These are phyloP conservation scores for Claviceps sp. DNA, from an alignment of 2,329 filamentous ascomycete species.

Conservation along the genomic window DNA sequence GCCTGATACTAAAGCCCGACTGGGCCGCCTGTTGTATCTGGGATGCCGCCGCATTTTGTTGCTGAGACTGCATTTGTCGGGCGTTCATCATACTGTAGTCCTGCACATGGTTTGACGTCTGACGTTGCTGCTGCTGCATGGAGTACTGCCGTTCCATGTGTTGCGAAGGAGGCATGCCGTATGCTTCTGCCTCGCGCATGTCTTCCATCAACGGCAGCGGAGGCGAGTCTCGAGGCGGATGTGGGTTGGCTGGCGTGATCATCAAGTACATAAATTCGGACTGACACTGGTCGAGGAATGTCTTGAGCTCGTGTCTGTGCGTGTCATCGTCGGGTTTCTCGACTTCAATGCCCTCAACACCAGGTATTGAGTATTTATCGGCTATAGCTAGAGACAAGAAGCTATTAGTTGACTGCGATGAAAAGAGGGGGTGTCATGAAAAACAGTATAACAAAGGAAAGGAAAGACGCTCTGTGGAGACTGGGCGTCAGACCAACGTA, in stretches of 20 bases:
- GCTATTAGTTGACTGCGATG: neutral
- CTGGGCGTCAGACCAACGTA: neutral
- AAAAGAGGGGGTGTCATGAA: neutral
- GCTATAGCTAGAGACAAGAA: constrained; percentile 21
- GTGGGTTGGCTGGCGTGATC: constrained; percentile 52
- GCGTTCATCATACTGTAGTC: constrained; percentile 37
- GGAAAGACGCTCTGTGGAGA: too few species aligned
- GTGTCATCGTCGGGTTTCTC: constrained; percentile 36
- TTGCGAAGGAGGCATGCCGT: constrained; percentile 32
- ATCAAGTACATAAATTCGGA: constrained; percentile 55
- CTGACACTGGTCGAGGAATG: constrained; percentile 51
- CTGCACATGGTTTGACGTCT: constrained; percentile 42
- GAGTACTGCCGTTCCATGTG: constrained; percentile 26
- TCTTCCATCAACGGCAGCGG: constrained; percentile 46
- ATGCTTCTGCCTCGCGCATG: constrained; percentile 39
- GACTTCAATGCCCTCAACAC: constrained; percentile 32
- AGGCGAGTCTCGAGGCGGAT: constrained; percentile 50
- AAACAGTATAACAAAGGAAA: too few species aligned
- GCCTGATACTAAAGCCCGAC: constrained; percentile 20
- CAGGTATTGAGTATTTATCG: constrained; percentile 29
- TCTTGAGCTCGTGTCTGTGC: constrained; percentile 40
- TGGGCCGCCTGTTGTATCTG: constrained; percentile 28
- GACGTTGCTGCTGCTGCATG: constrained; percentile 22
- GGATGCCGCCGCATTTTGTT: constrained; percentile 50
- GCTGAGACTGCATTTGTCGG: constrained; percentile 39